Evolutionary conservation across 129 eudicot species (phyloP), one percentile per base, ranked within the genome.

Genomic region (Tanacetum coccineum): DNA sequence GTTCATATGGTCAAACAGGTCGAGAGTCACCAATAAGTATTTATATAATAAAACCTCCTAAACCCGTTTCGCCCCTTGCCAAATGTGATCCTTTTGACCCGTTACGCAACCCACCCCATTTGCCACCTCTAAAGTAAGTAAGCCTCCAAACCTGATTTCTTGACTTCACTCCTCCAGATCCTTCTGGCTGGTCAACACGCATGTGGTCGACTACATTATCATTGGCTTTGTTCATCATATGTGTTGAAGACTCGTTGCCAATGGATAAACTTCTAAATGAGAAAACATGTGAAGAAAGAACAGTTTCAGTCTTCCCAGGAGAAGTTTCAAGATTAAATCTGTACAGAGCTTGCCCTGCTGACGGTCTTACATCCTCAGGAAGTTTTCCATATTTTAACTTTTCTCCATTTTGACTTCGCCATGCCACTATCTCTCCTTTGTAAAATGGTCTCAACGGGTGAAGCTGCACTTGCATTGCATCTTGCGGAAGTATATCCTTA

Each of bases 401-500:
- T 70, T 94, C 97, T 59, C 97, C 99, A 70, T 81, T 89, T 71
- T 85, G 87, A 62, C 86, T 79, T 76, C 97, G 82, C 99, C 99
- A 94, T 28, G 99, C 97, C 67, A 94, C 97, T 80, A 94, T 79
- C 78, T 94, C 99, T 26, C 97, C 99, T 57, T 73, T 79, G 69
- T 94, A 94, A 71, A 94, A 94, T 0, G 99, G 99, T 79, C 99
- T 87, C 68, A 94, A 74, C 7, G 99, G 99, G 70, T 89, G 99
- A 72, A 94, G 84, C 50, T 94, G 97, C 77, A 94, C 95, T 56
- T 80, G 90, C 76, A 71, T 67, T 46, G 99, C 97, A 84, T 94
- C 99, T 76, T 89, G 93, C n/a, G 99, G 86, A 55, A 94, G 77
- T 72, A 94, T 84, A 53, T 84, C 95, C 70, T 72, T 83, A 67